Conservation (phyloP, 345 rosid genomes). For the Hibiscus syriacus region DNA sequence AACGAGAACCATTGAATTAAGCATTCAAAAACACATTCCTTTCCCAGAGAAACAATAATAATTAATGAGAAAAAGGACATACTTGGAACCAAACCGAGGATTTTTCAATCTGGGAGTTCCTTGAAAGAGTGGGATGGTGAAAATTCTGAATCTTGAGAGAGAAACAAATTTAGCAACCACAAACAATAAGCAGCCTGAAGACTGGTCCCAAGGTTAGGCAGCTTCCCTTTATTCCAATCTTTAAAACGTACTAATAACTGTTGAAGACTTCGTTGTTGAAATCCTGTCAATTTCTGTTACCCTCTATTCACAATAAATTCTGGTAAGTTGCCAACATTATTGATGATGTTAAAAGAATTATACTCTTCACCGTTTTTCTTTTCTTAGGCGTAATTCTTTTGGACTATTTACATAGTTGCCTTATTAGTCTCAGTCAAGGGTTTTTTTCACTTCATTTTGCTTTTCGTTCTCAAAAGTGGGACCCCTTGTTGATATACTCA, state of each 20-base stretch:
- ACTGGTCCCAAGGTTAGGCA: background rate
- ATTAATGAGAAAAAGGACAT: background rate
- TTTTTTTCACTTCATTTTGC: background rate
- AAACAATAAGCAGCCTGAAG: background rate
- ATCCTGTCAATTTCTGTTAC: background rate
- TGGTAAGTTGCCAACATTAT: too few relatives aligned
- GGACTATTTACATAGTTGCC: background rate
- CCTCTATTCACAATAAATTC: background rate
- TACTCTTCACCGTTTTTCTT: background rate
- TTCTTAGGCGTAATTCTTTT: too few relatives aligned
- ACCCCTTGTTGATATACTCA: background rate
- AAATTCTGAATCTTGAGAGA: background rate
- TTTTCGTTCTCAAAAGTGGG: background rate
- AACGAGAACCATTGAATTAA: background rate
- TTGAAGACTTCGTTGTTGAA: background rate
- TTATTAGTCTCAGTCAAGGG: background rate
- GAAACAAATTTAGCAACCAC: background rate
- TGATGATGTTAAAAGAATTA: too few relatives aligned
- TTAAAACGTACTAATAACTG: background rate
- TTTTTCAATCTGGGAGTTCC: background rate
- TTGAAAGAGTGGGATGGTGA: background rate
- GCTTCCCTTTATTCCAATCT: background rate
- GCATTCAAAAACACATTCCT: background rate
- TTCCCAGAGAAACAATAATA: background rate
- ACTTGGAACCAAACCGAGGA: background rate